Conservation (phyloP, 2,329 filamentous ascomycete genomes). For the Beauveria bassiana region DNA sequence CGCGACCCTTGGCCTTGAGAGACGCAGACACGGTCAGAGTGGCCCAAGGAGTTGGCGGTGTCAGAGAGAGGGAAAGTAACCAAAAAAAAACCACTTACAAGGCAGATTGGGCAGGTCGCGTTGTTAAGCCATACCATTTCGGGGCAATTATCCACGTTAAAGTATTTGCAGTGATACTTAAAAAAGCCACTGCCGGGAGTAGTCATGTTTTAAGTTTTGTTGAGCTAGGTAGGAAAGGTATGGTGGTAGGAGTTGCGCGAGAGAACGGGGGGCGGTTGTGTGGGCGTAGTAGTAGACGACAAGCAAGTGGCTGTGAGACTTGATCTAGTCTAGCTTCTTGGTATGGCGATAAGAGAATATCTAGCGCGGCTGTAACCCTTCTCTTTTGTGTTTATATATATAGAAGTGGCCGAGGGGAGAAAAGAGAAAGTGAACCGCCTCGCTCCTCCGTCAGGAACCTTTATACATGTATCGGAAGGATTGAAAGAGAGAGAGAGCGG, state of each 20-base stretch:
- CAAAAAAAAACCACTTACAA: not conserved
- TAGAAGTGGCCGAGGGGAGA: not conserved
- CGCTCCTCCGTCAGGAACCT: no score
- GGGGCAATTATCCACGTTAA: no score
- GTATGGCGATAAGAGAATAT: not conserved
- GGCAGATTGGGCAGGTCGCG: conserved; percentile 39
- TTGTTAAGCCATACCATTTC: conserved; percentile 24
- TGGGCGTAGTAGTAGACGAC: not conserved
- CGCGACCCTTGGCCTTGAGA: conserved; percentile 42
- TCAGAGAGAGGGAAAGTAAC: not conserved
- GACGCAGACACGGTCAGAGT: not conserved
- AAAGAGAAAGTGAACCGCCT: no score
- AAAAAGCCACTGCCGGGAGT: conserved; percentile 38
- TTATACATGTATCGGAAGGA: no score
- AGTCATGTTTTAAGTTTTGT: conserved; percentile 18
- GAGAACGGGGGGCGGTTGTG: not conserved
- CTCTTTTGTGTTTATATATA: not conserved
- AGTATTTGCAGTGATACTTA: conserved; percentile 48
- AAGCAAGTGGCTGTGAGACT: not conserved
- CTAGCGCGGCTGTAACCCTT: not conserved
- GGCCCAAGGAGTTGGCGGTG: not conserved
- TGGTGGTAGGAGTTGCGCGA: not conserved
- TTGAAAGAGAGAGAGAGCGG: no score
- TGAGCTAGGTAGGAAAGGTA: not conserved
- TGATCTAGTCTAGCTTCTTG: not conserved